Evolutionary conservation across 768 basidiomycete species (phyloP).

Genomic region (Suillus decipiens): DNA sequence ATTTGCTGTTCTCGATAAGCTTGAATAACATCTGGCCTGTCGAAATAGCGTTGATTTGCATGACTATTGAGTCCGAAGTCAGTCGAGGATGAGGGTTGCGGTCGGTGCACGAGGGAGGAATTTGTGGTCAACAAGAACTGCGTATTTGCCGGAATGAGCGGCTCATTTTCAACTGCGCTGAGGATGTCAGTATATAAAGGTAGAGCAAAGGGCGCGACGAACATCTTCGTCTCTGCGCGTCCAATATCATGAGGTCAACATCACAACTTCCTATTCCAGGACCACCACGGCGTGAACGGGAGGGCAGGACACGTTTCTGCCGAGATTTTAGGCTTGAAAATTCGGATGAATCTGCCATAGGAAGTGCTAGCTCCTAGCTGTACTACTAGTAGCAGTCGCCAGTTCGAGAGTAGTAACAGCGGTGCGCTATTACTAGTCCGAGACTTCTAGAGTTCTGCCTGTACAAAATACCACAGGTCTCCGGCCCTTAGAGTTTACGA

Average conservation of each 20-base stretch:
- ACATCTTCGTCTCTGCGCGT: slow-evolving; percentile 79
- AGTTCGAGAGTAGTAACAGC: background rate
- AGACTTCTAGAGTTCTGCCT: background rate
- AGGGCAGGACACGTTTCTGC: slow-evolving; percentile 80
- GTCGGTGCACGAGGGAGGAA: slow-evolving; percentile 48
- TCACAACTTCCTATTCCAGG: slow-evolving; percentile 80
- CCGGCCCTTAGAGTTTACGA: background rate
- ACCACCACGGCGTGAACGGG: slow-evolving; percentile 78
- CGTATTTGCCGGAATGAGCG: slow-evolving; percentile 66
- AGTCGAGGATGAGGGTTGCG: slow-evolving; percentile 39
- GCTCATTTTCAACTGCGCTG: slow-evolving; percentile 64
- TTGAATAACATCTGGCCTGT: slow-evolving; percentile 72
- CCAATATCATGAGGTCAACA: slow-evolving; percentile 81
- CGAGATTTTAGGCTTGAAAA: slow-evolving; percentile 41
- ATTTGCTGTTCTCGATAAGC: slow-evolving; percentile 66
- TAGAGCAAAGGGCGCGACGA: slow-evolving; percentile 31
- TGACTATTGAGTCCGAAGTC: slow-evolving; percentile 52
- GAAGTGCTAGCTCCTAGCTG: slow-evolving; percentile 6
- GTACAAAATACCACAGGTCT: background rate
- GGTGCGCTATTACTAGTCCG: background rate
- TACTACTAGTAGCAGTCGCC: background rate
- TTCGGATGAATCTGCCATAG: slow-evolving; percentile 39
- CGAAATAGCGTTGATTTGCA: slow-evolving; percentile 74
- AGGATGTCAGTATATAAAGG: slow-evolving; percentile 22
- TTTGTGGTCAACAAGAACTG: slow-evolving; percentile 77